Evolutionary conservation across 352 stramenopile genomes (phyloP), one percentile per base, ranked within the genome.

Genomic region (Thalassiosira pacifica): DNA sequence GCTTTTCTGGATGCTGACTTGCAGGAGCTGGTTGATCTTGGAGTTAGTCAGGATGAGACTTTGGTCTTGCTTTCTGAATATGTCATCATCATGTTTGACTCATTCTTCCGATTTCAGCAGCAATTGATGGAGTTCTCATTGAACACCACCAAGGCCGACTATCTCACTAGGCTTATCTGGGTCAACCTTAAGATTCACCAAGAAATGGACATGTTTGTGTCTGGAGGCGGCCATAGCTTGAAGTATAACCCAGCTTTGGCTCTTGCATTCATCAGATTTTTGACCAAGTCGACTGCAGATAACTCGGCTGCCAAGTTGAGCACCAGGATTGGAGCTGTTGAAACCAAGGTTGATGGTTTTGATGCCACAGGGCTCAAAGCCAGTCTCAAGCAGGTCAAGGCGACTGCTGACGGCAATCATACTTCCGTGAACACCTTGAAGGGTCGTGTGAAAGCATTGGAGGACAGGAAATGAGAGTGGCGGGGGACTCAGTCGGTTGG

Each of bases 241-340:
- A 74, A 74, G 66, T 19, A 63, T 11, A 40, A 74, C 27, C 27
- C 66, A 10, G 19, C 24, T 27, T 29, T 74, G 40, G 66, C 40
- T 4, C 2, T 42, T 2, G 66, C 66, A 5, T 74, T 63, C 27
- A 74, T 61, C 22, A 19, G 42, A 10, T 74, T 61, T 26, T 24
- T 74, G 1, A 74, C 66, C 16, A 74, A 32, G 45, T 22, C 8
- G 6, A 63, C 45, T 37, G 66, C 24, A 1, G 45, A 19, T 32
- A 29, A 4, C 24, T 34, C 2, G 18, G 55, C 26, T 24, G 18
- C 55, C 22, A 10, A 2, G n/a, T 3, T 64, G 4, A 8, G 2
- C n/a, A 32, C 13, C 29, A 22, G 13, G 1, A 3, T 48, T 22
- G 18, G 6, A 5, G 48, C 27, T 13, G 31, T 67, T 24, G 29